phyloP scores from a whole-genome alignment of 495 filamentous ascomycete genomes.

The Xylaria castorea region DNA sequence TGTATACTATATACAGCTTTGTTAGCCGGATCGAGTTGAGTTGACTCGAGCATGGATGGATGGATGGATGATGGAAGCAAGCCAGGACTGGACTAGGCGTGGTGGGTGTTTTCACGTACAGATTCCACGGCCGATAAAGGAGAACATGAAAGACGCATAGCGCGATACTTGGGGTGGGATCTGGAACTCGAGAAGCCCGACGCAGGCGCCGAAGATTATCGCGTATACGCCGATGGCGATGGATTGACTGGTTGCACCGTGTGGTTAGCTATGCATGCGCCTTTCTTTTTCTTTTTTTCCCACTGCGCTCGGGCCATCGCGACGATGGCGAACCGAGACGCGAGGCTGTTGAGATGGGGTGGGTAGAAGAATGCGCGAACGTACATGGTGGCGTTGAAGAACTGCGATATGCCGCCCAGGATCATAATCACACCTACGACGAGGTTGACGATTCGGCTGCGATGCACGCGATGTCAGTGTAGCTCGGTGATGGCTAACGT shows the following conservation, averaged over 20 bases:
- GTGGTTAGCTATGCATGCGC: slow-evolving; percentile 16
- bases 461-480: slow-evolving; percentile 33
- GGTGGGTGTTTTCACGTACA: slow-evolving; percentile 65
- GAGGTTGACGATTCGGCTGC: slow-evolving; percentile 92
- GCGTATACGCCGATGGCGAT: slow-evolving; percentile 85
- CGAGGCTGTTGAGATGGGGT: neutral
- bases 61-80: neutral
- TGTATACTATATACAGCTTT: slow-evolving; percentile 72
- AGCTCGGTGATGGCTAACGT: neutral
- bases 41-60: neutral
- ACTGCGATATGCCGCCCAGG: slow-evolving; percentile 87
- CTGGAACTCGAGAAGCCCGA: slow-evolving; percentile 83
- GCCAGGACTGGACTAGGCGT: neutral
- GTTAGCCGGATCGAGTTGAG: neutral
- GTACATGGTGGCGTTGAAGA: slow-evolving; percentile 69
- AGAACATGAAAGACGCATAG: slow-evolving; percentile 98
- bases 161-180: slow-evolving; percentile 89
- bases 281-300: neutral
- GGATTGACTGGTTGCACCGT: slow-evolving; percentile 54
- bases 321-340: neutral
- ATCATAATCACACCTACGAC: slow-evolving; percentile 87
- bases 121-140: slow-evolving; percentile 91
- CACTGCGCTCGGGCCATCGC: neutral
- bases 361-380: slow-evolving; percentile 32
- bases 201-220: slow-evolving; percentile 83